These are phyloP conservation scores for Talaromyces rugulosus DNA, from an alignment of 2,329 filamentous ascomycete species.

Conservation along the genomic window DNA sequence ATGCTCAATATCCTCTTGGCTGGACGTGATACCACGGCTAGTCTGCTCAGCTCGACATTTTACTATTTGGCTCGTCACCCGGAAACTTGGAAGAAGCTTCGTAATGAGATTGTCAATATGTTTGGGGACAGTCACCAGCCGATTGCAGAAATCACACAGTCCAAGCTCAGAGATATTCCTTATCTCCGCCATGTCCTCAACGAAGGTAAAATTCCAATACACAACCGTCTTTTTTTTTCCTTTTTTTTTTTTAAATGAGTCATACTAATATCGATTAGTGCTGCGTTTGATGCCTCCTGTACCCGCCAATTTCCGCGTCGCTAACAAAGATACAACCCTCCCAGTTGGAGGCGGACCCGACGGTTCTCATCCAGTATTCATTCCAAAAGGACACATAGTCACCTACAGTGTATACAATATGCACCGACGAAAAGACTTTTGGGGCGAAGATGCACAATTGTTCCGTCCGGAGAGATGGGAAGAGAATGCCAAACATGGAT, in stretches of 20 bases:
- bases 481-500: conserved; percentile 41
- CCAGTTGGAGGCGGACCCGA: conserved; percentile 11
- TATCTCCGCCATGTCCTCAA: conserved; percentile 16
- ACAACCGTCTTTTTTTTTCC: neutral
- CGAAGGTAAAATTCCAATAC: neutral
- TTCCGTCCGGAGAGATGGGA: conserved; percentile 50
- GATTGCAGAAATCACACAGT: conserved; percentile 30
- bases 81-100: conserved; percentile 21
- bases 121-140: conserved; percentile 1
- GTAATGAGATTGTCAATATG: conserved; percentile 20
- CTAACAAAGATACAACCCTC: conserved; percentile 21
- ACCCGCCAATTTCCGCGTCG: conserved; percentile 45
- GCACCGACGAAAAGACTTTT: conserved; percentile 61
- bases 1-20: conserved; percentile 51
- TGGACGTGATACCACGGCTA: conserved; percentile 53
- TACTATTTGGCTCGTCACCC: conserved; percentile 28
- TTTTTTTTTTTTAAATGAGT: neutral
- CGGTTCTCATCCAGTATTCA: conserved; percentile 55
- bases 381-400: conserved; percentile 63
- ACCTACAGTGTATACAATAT: conserved; percentile 66
- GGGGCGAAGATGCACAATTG: conserved; percentile 41
- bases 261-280: neutral
- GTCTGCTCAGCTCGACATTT: conserved; percentile 42
- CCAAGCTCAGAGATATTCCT: conserved; percentile 8
- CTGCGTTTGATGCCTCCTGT: conserved; percentile 50